Base-by-base conservation (phyloP, 192 early-diverging fungal genomes). In the Entomortierella parvispora region DNA sequence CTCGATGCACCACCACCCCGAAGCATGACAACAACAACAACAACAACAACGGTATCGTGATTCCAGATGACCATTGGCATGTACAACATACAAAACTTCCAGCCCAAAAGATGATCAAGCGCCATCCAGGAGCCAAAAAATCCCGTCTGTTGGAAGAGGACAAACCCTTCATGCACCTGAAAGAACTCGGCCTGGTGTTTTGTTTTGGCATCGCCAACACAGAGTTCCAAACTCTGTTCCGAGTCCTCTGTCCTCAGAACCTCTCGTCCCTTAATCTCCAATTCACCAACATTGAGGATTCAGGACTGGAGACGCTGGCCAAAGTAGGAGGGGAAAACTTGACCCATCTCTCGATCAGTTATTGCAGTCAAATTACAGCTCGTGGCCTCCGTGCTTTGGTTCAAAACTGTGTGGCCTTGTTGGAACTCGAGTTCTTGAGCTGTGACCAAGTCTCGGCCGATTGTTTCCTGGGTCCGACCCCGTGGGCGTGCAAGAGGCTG, bases 231-330 rank as follows among this genome's bases (percentile, higher is more conserved):
- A 42, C 49, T 5, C 53, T 76, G n/a, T 76, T 76, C 33, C 58
- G 59, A 43, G 61, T 34, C 0, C 56, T 76, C 22, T 51, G 43
- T 4, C 51, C 45, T 23, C 66, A 68, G 65, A 57, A 43, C 28
- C 59, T 76, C 1, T 51, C 58, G 8, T 47, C 72, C 3, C 47
- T 76, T 20, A 58, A 76, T 32, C 72, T 76, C 8, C 72, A 76
- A 23, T 76, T 68, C 59, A 76, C 72, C 28, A 76, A 63, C 55
- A 68, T 76, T 17, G 65, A 76, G 65, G 72, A 76, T 33, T 68
- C 72, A 14, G 72, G 52, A 20, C 49, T 76, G 0, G 72, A 76
- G 25, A 34, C 65, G 7, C 22, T 76, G 1, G 72, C 65, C 5
- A 25, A 12, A 2, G 14, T 48, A 25, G 20, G 11, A 28, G 42